Conservation (phyloP, 441 rosid species). For the Corymbia citriodora region DNA sequence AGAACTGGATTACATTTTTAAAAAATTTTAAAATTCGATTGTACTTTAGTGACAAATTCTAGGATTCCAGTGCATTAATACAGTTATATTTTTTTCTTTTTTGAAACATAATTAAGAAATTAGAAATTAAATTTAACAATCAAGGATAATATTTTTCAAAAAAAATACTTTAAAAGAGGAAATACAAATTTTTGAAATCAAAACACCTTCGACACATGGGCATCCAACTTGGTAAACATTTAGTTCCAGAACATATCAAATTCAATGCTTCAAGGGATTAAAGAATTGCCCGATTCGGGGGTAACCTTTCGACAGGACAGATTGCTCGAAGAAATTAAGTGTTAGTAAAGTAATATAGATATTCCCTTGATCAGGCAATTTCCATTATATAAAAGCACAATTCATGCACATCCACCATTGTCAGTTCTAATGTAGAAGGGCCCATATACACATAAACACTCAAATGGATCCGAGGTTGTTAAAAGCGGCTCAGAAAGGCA, state of each 20-base stretch:
- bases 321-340: not conserved
- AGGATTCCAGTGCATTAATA: fast-evolving
- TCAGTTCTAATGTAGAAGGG: not conserved
- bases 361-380: not conserved
- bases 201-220: too few species aligned
- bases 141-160: not conserved
- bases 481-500: too few species aligned
- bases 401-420: not conserved
- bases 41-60: fast-evolving
- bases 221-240: not conserved
- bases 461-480: too few species aligned
- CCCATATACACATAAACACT: not conserved
- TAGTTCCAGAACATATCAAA: not conserved
- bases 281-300: not conserved
- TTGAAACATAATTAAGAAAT: not conserved
- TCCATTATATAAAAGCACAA: not conserved
- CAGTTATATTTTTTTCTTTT: not conserved
- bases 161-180: not conserved
- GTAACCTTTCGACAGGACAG: not conserved
- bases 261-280: not conserved
- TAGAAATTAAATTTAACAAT: not conserved
- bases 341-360: not conserved
- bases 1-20: too few species aligned
- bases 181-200: too few species aligned
- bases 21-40: too few species aligned